A percentile compares a stretch with the other conserved stretches of the same genome.
Conservation (phyloP, 495 filamentous ascomycete species). For the Aspergillus biplanus region DNA sequence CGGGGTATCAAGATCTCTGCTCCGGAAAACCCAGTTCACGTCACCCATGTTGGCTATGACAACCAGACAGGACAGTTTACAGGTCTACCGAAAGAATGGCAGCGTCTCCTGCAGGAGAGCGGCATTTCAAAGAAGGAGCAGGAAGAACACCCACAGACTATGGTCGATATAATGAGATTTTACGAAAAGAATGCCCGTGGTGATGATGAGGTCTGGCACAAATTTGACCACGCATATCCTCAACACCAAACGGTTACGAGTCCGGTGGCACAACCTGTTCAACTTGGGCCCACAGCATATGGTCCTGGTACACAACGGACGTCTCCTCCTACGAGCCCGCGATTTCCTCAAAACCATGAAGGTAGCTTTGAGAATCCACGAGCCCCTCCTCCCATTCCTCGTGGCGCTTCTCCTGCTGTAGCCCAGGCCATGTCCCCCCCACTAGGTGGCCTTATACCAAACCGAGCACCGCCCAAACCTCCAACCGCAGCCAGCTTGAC, state of each 20-base stretch:
- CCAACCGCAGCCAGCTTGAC: constrained; percentile 36
- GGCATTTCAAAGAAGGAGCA: constrained; percentile 96
- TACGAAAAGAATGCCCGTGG: constrained; percentile 91
- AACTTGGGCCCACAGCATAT: constrained; percentile 22
- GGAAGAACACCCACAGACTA: constrained; percentile 90
- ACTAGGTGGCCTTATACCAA: constrained; percentile 42
- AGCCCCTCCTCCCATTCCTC: constrained; percentile 87
- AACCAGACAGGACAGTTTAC: constrained; percentile 97
- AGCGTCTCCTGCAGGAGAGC: constrained; percentile 89
- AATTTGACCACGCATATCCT: constrained; percentile 84
- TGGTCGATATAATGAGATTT: constrained; percentile 93
- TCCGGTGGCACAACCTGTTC: constrained; percentile 28
- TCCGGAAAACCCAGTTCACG: constrained; percentile 95
- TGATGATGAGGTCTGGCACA: constrained; percentile 88
- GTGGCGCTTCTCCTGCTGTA: constrained; percentile 40
- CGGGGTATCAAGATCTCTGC: constrained; percentile 91
- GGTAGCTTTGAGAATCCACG: constrained; percentile 97
- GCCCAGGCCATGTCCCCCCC: constrained; percentile 36
- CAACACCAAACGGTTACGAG: constrained; percentile 56
- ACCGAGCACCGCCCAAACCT: constrained; percentile 50
- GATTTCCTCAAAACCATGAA: constrained; percentile 89
- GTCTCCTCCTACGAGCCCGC: constrained; percentile 84
- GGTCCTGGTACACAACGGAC: constrained; percentile 37
- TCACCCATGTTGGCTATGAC: constrained; percentile 97
- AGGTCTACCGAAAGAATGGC: constrained; percentile 97